Conservation (phyloP, 805 yeast genomes). For the Lipomyces sp. region DNA sequence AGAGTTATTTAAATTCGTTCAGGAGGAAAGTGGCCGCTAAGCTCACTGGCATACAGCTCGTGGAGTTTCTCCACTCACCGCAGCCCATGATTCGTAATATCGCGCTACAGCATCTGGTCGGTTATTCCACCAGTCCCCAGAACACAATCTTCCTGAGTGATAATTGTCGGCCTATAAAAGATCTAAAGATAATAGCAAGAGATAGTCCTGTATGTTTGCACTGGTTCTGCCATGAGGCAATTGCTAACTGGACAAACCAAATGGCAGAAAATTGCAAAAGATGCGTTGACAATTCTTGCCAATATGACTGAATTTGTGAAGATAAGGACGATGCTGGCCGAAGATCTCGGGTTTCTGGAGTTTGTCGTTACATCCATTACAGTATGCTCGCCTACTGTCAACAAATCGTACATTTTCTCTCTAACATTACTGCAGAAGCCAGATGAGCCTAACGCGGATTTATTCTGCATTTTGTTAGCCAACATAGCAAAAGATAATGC, state of each 20-base stretch:
- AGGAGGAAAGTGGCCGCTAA: constrained; percentile 7
- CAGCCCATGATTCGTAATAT: constrained; percentile 79
- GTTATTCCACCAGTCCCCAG: constrained; percentile 74
- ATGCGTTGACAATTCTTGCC: constrained; percentile 74
- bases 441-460: constrained; percentile 71
- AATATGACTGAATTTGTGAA: constrained; percentile 75
- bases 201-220: constrained; percentile 43
- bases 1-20: not conserved
- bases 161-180: constrained; percentile 70
- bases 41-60: constrained; percentile 52
- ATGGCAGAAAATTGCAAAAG: constrained; percentile 37
- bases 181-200: constrained; percentile 64
- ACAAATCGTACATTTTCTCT: constrained; percentile 49
- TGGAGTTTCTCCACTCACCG: constrained; percentile 78
- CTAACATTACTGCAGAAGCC: constrained; percentile 48
- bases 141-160: constrained; percentile 70
- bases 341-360: constrained; percentile 60
- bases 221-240: not conserved
- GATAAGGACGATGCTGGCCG: constrained; percentile 67
- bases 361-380: constrained; percentile 43
- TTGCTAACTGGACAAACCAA: not conserved
- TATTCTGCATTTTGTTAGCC: constrained; percentile 80
- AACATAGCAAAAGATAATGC: constrained; percentile 81
- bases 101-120: constrained; percentile 83
- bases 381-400: constrained; percentile 47